Evolutionary conservation across 139 green algal genomes (phyloP).

Genomic region (Chlamydomonas sp.): DNA sequence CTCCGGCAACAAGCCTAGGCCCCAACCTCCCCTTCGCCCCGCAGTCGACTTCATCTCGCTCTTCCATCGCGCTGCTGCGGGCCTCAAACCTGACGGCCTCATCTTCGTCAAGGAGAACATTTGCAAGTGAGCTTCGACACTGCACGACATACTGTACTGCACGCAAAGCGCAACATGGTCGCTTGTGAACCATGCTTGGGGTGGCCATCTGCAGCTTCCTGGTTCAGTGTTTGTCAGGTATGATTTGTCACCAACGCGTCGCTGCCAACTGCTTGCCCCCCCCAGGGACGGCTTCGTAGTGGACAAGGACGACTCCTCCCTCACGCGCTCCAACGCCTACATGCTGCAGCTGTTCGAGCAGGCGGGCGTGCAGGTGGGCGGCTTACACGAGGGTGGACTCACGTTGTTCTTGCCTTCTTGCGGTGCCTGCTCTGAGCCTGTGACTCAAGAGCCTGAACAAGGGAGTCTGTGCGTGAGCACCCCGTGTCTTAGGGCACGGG

Average conservation of each 20-base stretch:
- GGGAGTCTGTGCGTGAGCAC: too few relatives aligned
- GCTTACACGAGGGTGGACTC: not conserved
- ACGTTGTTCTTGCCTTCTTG: too few relatives aligned
- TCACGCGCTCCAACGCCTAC: slow-evolving; percentile 87
- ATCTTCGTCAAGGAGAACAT: slow-evolving; percentile 98
- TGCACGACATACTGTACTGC: not conserved
- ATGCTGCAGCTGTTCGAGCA: slow-evolving; percentile 75
- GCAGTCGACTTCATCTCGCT: slow-evolving; percentile 83
- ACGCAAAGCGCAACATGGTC: too few relatives aligned
- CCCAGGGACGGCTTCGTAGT: slow-evolving; percentile 85
- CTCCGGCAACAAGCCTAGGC: not conserved
- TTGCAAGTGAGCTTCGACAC: slow-evolving; percentile 41
- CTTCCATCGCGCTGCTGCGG: slow-evolving; percentile 68
- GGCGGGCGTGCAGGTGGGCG: slow-evolving; percentile 53
- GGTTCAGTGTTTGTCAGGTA: too few relatives aligned
- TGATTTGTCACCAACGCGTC: not conserved
- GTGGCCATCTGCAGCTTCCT: too few relatives aligned
- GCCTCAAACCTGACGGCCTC: slow-evolving; percentile 81
- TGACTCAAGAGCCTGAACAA: too few relatives aligned
- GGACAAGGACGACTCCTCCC: slow-evolving; percentile 85
- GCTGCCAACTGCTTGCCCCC: not conserved
- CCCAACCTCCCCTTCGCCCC: not conserved
- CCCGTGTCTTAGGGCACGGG: too few relatives aligned
- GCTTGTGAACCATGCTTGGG: too few relatives aligned
- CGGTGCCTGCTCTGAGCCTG: too few relatives aligned